Evolutionary conservation across 2,329 filamentous ascomycete genomes (phyloP), one percentile per base, ranked within the genome.

Genomic region (Penicillium aurantiogriseum): DNA sequence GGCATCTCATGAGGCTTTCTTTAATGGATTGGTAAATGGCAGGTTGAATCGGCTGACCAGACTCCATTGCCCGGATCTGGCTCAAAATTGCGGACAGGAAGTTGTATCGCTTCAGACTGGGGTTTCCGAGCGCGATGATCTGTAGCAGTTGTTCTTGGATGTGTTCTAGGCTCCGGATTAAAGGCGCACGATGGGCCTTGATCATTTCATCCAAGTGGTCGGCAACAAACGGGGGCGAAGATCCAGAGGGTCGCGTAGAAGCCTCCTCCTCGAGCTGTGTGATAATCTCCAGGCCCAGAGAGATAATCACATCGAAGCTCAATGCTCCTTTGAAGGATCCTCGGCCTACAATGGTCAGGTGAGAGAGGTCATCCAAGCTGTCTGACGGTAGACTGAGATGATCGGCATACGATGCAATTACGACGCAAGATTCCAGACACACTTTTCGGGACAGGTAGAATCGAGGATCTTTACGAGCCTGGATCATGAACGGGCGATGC

Each of bases 101-200:
- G 38, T 52, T 56, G 43, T 58, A 65, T 17, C 63, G 56, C 51
- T 64, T 66, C 39, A 60, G 36, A 44, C 55, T 63, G 11, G 62
- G 62, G 17, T 46, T 60, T 27, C 40, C 23, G 5, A 44, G 40
- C 15, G 40, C 23, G 40, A 44, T 44, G 10, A 44, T 44, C 23
- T 27, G 40, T 23, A 44, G 23, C 7, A 17, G 15, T 23, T 44
- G 40, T 13, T 43, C 21, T 9, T 43, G 40, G 9, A 43, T 43
- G 21, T 27, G 23, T n/a, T 44, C 40, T 27, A 44, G 40, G 23
- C 40, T 44, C 13, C 23, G 13, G 23, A n/a, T 44, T 13, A 43
- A 43, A 21, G 40, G 40, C 13, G 4, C 21, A n/a, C 23, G 40
- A 27, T 43, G 6, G 23, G 21, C 4, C 13, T 43, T 43, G 40